Evolutionary conservation across 2,329 filamentous ascomycete genomes (phyloP), one percentile per base, ranked within the genome.

Genomic region (Talaromyces piceae): DNA sequence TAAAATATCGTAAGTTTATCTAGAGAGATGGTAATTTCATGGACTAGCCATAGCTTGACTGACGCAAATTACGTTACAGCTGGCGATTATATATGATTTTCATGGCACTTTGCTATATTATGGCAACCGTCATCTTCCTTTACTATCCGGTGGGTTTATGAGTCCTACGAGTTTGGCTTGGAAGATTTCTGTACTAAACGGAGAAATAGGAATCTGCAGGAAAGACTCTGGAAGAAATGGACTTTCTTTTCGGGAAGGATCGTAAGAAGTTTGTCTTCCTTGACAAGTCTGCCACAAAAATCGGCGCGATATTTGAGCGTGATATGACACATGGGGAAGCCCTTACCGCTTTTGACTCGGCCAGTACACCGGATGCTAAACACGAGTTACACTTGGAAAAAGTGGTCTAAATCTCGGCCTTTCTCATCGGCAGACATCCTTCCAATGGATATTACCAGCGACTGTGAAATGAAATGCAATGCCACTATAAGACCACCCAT

Each of bases 31-130:
- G 12, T n/a, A n/a, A 25, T 22, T 11, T 7, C 13, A 11, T 25
- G 16, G 5, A 25, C 26, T 22, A 9, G 13, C 12, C 30, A 25
- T 20, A 3, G 41, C 16, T 22, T 49, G 25, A 25, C 5, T 22
- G 9, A 26, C 23, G 13, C 20, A 23, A 45, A 33, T 52, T 22
- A 54, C 26, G 28, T 16, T 1, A 54, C 11, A 52, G 50, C 37
- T 61, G 58, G 58, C 53, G 59, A 43, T 50, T 61, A 3, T 61
- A 61, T 41, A 53, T 61, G 33, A 54, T 59, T 1, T 61, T 61
- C 33, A 58, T 60, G 57, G 56, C 57, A 4, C 50, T 61, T 3
- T 61, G 59, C 41, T 53, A 53, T 12, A n/a, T 54, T 6, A 61
- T 61, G 52, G 52, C 58, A 11, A 51, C 59, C 6, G 51, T 53